phyloP scores from a whole-genome alignment of 2,329 filamentous ascomycete genomes.

The Peltaster fructicola region DNA sequence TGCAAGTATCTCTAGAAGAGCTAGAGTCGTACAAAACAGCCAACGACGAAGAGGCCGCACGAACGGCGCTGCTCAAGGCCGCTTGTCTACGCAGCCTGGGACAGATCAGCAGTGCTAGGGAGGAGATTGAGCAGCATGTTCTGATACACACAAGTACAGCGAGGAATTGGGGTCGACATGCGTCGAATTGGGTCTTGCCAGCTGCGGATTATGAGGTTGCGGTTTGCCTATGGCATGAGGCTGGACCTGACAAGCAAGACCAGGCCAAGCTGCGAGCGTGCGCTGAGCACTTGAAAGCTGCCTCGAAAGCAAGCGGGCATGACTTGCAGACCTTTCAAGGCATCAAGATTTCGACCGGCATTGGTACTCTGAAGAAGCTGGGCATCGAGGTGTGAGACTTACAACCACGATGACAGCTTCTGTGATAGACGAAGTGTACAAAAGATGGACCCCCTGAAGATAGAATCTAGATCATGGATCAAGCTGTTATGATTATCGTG shows the following conservation, averaged over 20 bases:
- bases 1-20: slow-evolving; percentile 44
- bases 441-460: too few relatives aligned
- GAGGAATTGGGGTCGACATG: too few relatives aligned
- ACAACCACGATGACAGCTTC: too few relatives aligned
- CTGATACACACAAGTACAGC: too few relatives aligned
- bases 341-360: too few relatives aligned
- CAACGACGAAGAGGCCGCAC: slow-evolving; percentile 44
- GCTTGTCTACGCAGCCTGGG: slow-evolving; percentile 48
- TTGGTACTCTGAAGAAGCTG: too few relatives aligned
- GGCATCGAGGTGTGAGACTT: too few relatives aligned
- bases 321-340: too few relatives aligned
- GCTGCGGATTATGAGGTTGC: slow-evolving; percentile 76
- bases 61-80: slow-evolving; percentile 48
- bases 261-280: slow-evolving; percentile 40
- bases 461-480: too few relatives aligned
- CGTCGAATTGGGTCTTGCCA: slow-evolving; percentile 57
- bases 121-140: slow-evolving; percentile 43
- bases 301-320: too few relatives aligned
- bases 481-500: too few relatives aligned
- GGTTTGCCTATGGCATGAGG: slow-evolving; percentile 60
- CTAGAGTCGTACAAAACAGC: slow-evolving; percentile 54
- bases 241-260: slow-evolving; percentile 22
- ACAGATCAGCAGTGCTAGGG: slow-evolving; percentile 40
- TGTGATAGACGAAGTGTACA: too few relatives aligned
- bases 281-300: slow-evolving; percentile 43